Conservation (phyloP, 257 asterid genomes). For the Lithospermum erythrorhizon region DNA sequence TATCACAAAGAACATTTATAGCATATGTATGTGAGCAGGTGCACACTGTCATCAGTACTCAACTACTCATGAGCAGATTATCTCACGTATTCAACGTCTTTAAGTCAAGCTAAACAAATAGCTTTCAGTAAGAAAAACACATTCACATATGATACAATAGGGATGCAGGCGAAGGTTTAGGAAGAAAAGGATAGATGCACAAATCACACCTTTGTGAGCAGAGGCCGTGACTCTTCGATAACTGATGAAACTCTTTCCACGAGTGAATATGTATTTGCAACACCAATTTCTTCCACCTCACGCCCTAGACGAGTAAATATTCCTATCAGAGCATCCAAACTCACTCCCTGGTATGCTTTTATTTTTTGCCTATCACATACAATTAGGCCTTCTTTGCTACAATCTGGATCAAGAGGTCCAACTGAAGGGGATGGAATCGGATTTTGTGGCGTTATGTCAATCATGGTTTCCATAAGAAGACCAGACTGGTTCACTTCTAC, state of each 20-base stretch:
- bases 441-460: constrained; percentile 81
- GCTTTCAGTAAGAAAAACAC: not conserved
- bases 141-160: not conserved
- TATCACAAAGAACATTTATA: not conserved
- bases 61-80: not conserved
- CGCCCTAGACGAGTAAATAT: constrained; percentile 96
- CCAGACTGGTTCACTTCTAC: constrained; percentile 98
- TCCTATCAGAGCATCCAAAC: constrained; percentile 94
- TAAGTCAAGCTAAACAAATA: too few relatives aligned
- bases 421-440: constrained; percentile 74
- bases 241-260: constrained; percentile 68
- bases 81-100: not conserved
- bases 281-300: constrained; percentile 78
- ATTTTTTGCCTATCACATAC: constrained; percentile 84
- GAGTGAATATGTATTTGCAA: constrained; percentile 55
- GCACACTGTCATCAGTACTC: not conserved
- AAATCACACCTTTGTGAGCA: constrained; percentile 73
- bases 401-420: constrained; percentile 74
- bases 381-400: constrained; percentile 77
- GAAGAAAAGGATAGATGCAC: constrained; percentile 10
- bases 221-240: constrained; percentile 76
- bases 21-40: too few relatives aligned
- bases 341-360: constrained; percentile 83
- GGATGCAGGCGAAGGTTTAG: not conserved
- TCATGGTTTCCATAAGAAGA: constrained; percentile 96